phyloP scores from a whole-genome alignment of 164 flowering plant species.

The Warburgia ugandensis region DNA sequence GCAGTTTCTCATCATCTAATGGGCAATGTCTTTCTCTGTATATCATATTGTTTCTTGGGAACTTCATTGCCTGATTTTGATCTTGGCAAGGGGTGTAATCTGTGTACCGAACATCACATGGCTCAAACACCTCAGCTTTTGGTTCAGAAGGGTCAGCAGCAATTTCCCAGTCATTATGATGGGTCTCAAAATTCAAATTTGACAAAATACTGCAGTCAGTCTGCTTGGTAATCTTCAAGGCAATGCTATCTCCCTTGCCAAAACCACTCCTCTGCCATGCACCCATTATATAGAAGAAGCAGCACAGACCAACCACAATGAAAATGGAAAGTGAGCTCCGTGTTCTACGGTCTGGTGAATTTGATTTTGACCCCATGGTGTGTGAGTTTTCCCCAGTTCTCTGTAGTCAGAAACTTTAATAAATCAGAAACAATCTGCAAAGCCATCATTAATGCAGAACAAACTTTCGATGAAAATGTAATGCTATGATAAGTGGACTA shows the following conservation, averaged over 20 bases:
- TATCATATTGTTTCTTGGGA: constrained; percentile 88
- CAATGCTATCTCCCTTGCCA: constrained; percentile 78
- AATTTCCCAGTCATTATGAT: constrained; percentile 42
- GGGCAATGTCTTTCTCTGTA: constrained; percentile 98
- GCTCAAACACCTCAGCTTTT: constrained; percentile 36
- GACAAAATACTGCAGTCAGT: constrained; percentile 50
- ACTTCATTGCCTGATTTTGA: constrained; percentile 88
- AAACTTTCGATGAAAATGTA: no score
- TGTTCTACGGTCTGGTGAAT: constrained; percentile 34
- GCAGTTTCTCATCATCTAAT: constrained; percentile 57
- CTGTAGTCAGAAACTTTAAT: background rate
- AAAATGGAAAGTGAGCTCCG: constrained; percentile 61
- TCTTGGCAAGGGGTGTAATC: constrained; percentile 98
- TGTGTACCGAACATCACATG: constrained; percentile 55
- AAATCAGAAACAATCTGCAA: background rate
- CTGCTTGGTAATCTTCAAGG: constrained; percentile 45
- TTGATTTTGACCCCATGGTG: constrained; percentile 56
- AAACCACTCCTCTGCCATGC: constrained; percentile 94
- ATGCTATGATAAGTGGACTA: no score
- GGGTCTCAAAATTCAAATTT: constrained; percentile 62
- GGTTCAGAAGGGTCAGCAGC: constrained; percentile 36
- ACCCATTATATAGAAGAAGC: constrained; percentile 79
- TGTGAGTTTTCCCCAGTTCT: constrained; percentile 4
- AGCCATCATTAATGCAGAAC: no score
- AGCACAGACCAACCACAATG: constrained; percentile 61